Conservation (phyloP, 257 asterid species). For the Solanum chilense region DNA sequence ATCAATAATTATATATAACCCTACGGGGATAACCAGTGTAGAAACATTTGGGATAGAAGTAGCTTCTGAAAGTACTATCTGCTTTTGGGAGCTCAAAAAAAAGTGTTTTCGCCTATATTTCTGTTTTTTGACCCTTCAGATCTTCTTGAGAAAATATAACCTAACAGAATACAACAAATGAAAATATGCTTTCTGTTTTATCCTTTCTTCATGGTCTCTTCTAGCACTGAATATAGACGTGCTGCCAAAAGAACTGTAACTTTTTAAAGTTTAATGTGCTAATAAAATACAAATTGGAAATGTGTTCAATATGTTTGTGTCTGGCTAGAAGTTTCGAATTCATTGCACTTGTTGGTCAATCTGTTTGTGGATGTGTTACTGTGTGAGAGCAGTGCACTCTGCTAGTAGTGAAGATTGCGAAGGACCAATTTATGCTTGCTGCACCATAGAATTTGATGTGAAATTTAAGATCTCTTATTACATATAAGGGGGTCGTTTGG, state of each 20-base stretch:
- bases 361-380: background rate
- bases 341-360: background rate
- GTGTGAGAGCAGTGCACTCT: background rate
- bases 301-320: background rate
- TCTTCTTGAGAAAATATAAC: background rate
- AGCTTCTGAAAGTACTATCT: background rate
- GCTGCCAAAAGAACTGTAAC: background rate
- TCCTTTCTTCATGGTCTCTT: background rate
- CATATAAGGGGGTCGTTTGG: background rate
- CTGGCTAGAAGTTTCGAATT: background rate
- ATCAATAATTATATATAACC: background rate
- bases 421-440: background rate
- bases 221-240: background rate
- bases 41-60: background rate
- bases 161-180: background rate
- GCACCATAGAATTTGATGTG: background rate
- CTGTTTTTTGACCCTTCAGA: background rate
- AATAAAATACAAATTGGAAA: background rate
- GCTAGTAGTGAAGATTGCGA: background rate
- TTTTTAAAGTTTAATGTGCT: background rate
- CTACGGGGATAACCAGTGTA: background rate
- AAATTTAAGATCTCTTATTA: background rate
- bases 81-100: background rate
- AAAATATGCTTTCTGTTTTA: background rate
- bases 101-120: background rate